phyloP scores from a whole-genome alignment of 139 green algal species.

The Yamagishiella unicocca region DNA sequence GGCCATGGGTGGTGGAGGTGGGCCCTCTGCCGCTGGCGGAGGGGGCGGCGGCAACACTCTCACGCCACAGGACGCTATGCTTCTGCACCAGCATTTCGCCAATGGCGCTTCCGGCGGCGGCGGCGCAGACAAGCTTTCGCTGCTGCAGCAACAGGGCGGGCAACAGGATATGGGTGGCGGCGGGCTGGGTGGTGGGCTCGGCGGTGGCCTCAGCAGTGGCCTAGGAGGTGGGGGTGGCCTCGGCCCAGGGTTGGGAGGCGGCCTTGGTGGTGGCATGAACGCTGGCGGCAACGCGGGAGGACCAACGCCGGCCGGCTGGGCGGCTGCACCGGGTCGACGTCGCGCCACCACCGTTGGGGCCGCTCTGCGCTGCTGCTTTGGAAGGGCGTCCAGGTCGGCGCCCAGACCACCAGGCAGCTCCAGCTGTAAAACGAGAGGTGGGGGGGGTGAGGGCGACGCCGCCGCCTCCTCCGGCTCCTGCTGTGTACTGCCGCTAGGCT shows the following conservation, averaged over 20 bases:
- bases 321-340: background rate
- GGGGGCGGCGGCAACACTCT: conserved; percentile 25
- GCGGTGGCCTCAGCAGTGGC: background rate
- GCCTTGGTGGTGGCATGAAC: conserved; percentile 14
- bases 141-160: conserved; percentile 17
- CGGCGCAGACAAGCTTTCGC: background rate
- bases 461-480: background rate
- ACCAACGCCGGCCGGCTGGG: background rate
- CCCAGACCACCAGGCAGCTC: background rate
- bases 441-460: background rate
- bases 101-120: background rate
- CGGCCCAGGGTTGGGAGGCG: background rate
- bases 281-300: conserved; percentile 19
- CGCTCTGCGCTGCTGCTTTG: conserved; percentile 36
- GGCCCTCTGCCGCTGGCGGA: background rate
- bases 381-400: conserved; percentile 8
- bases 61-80: conserved; percentile 32
- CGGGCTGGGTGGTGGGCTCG: background rate
- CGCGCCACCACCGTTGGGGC: background rate
- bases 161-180: conserved; percentile 40
- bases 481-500: background rate
- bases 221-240: background rate
- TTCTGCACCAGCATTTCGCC: conserved; percentile 42
- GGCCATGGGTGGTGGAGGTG: conserved; percentile 6
- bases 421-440: too few relatives aligned